Evolutionary conservation across 176 grass and related monocot species (phyloP).

Genomic region (Zea luxurians): DNA sequence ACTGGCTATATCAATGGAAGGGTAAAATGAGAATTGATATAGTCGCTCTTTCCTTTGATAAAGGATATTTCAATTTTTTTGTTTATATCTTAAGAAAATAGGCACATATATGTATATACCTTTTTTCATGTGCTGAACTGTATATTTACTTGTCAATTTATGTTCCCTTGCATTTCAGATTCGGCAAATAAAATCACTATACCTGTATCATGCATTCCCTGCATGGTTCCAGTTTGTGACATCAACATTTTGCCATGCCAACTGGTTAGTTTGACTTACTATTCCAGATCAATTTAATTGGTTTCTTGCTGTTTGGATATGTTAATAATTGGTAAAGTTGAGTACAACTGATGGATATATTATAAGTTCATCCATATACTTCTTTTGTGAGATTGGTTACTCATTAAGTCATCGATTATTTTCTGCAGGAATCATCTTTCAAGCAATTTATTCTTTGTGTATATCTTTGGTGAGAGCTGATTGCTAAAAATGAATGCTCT

Average conservation of each 20-base stretch:
- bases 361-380: constrained; percentile 20
- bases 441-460: constrained; percentile 98
- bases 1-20: constrained; percentile 1
- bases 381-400: constrained; percentile 28
- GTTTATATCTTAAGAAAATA: constrained; percentile 12
- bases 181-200: constrained; percentile 60
- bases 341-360: background rate
- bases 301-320: constrained; percentile 14
- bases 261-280: constrained; percentile 64
- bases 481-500: constrained; percentile 41
- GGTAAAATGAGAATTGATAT: background rate
- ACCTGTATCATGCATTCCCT: constrained; percentile 78
- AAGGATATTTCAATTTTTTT: background rate
- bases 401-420: constrained; percentile 26
- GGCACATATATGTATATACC: background rate
- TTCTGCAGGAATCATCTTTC: constrained; percentile 93
- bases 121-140: constrained; percentile 2
- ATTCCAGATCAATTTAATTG: constrained; percentile 13
- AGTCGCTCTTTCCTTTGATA: background rate
- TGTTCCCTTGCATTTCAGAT: constrained; percentile 59
- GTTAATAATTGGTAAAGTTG: constrained; percentile 8
- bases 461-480: constrained; percentile 94
- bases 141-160: constrained; percentile 14
- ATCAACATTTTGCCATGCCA: constrained; percentile 95
- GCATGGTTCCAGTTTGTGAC: constrained; percentile 94